phyloP scores from a whole-genome alignment of 2,329 filamentous ascomycete species.

The Pseudogymnoascus verrucosus region DNA sequence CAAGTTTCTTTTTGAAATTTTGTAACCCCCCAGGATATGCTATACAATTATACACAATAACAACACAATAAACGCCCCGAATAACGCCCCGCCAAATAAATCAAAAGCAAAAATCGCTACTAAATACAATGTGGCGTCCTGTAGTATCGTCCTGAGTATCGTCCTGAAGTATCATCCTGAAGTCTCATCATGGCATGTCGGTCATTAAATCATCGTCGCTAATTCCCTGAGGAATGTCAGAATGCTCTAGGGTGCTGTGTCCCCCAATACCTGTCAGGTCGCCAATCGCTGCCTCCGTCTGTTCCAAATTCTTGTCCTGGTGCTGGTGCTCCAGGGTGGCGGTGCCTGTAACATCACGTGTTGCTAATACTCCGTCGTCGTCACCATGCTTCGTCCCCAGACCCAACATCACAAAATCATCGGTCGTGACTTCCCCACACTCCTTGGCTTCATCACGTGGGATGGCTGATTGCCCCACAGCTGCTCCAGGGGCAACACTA shows the following conservation, averaged over 20 bases:
- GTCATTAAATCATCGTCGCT: conserved; percentile 6
- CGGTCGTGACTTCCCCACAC: not conserved
- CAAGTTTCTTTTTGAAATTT: not conserved
- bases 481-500: not conserved
- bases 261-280: not conserved
- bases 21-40: not conserved
- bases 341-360: not conserved
- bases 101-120: conserved; percentile 4
- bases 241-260: conserved; percentile 7
- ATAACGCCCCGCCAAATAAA: not conserved
- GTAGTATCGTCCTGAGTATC: not conserved
- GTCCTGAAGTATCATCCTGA: not conserved
- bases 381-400: not conserved
- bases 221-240: conserved; percentile 1
- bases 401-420: not conserved
- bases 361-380: not conserved
- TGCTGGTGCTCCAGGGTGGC: not conserved
- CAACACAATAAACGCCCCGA: not conserved
- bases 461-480: not conserved
- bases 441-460: not conserved
- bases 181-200: not conserved
- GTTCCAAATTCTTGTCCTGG: not conserved
- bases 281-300: not conserved
- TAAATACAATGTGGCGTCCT: conserved; percentile 4
- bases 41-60: conserved; percentile 5